Conservation (phyloP, 331 rosid species). For the Rosa hybrid region DNA sequence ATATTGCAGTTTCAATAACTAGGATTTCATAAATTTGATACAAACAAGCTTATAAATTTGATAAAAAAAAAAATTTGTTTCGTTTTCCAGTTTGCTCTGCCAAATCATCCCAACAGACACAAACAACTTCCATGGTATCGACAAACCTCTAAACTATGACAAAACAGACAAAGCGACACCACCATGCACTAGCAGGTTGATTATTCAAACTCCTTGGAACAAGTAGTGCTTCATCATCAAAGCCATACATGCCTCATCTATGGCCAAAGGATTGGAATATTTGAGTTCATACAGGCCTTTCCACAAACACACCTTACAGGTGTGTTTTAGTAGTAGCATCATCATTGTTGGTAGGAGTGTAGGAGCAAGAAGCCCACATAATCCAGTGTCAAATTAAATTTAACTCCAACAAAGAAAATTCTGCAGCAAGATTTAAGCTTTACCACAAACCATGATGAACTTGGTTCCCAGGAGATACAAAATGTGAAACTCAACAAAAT, state of each 20-base stretch:
- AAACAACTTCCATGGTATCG: neutral
- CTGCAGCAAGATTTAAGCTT: neutral
- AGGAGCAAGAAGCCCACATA: neutral
- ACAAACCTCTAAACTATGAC: neutral
- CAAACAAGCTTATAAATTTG: neutral
- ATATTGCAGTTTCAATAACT: neutral
- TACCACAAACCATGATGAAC: neutral
- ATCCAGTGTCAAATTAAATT: neutral
- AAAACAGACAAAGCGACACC: neutral
- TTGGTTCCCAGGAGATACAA: neutral
- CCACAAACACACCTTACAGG: constrained; percentile 39
- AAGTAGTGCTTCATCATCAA: neutral
- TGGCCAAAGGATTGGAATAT: too few species aligned
- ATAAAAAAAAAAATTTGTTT: too few species aligned
- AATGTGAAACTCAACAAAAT: neutral
- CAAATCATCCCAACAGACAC: too few species aligned
- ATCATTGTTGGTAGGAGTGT: neutral
- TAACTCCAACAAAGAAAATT: neutral
- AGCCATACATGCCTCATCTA: neutral
- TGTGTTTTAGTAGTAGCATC: constrained; percentile 1
- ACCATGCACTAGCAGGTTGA: neutral
- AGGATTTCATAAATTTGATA: neutral
- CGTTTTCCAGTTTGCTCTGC: too few species aligned
- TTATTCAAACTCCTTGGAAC: neutral
- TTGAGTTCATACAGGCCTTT: constrained; percentile 6